phyloP scores from a whole-genome alignment of 225 moss, liverwort and hornwort species.

The Physcomitrellopsis africana region DNA sequence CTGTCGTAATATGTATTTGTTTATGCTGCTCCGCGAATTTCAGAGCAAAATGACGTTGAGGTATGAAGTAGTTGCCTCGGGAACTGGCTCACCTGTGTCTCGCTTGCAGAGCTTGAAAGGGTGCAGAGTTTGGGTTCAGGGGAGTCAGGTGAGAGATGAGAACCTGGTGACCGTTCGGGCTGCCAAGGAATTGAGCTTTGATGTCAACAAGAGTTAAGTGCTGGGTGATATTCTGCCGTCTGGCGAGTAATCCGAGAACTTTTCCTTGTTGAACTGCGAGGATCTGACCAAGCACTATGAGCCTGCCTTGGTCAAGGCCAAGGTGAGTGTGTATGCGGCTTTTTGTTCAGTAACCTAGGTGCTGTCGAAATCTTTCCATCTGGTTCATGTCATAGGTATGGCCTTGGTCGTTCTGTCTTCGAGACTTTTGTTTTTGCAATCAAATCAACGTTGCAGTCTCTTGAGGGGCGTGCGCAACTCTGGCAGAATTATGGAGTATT shows the following conservation, averaged over 20 bases:
- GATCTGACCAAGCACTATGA: conserved; percentile 37
- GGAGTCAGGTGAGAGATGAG: not conserved
- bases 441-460: no score
- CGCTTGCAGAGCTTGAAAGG: not conserved
- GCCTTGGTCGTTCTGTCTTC: no score
- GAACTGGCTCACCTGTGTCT: not conserved
- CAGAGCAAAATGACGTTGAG: conserved; percentile 23
- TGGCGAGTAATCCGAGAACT: conserved; percentile 36
- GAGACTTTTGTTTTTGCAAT: not conserved
- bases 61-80: not conserved
- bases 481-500: no score
- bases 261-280: conserved; percentile 40
- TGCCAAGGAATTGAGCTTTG: conserved; percentile 22
- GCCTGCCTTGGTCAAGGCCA: conserved; percentile 33
- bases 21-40: not conserved
- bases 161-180: conserved; percentile 21
- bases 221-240: conserved; percentile 19
- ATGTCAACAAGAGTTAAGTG: conserved; percentile 3
- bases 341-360: conserved; percentile 1
- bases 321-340: conserved; percentile 20
- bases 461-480: no score
- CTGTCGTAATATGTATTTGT: not conserved
- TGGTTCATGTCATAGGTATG: no score
- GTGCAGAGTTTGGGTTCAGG: not conserved
- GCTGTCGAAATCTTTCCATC: not conserved